Evolutionary conservation across 306 rosid species (phyloP).

Genomic region (Hippophae tibetana): DNA sequence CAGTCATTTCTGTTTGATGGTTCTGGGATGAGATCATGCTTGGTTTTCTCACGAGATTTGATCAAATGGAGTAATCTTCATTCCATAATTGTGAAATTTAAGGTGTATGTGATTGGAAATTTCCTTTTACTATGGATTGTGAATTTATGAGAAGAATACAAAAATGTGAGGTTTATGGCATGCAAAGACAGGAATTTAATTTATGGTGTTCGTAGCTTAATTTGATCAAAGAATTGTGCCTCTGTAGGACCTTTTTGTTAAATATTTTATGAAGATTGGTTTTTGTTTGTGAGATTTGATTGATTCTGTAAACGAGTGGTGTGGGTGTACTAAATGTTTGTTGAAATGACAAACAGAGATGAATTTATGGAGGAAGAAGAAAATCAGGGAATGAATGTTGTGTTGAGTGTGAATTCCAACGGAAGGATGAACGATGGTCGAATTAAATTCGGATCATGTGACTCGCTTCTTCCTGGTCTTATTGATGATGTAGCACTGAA

Average conservation of each 20-base stretch:
- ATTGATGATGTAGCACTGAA: slow-evolving; percentile 73
- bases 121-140: slow-evolving; percentile 10
- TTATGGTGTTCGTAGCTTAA: slow-evolving; percentile 17
- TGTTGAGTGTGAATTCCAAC: slow-evolving; percentile 21
- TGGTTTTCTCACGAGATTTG: slow-evolving; percentile 8
- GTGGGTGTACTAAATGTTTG: slow-evolving; percentile 34
- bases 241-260: slow-evolving; percentile 12
- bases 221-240: slow-evolving; percentile 11
- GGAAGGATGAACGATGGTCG: slow-evolving; percentile 60
- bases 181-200: slow-evolving; percentile 28
- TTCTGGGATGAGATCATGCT: slow-evolving; percentile 17
- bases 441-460: slow-evolving; percentile 45
- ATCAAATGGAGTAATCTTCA: slow-evolving; percentile 2
- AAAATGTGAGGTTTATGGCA: slow-evolving; percentile 34
- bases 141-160: slow-evolving; percentile 20
- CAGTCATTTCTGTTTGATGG: slow-evolving; percentile 1
- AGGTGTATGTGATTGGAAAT: slow-evolving; percentile 1
- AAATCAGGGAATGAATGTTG: slow-evolving; percentile 24
- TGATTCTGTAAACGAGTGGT: slow-evolving; percentile 19
- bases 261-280: slow-evolving; percentile 15
- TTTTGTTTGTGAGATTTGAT: slow-evolving; percentile 19
- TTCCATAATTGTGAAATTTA: slow-evolving; percentile 16
- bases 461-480: slow-evolving; percentile 78
- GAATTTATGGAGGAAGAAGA: slow-evolving; percentile 26
- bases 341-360: slow-evolving; percentile 29